phyloP scores from a whole-genome alignment of 176 grass and related monocot species.

The Oryza nivara region DNA sequence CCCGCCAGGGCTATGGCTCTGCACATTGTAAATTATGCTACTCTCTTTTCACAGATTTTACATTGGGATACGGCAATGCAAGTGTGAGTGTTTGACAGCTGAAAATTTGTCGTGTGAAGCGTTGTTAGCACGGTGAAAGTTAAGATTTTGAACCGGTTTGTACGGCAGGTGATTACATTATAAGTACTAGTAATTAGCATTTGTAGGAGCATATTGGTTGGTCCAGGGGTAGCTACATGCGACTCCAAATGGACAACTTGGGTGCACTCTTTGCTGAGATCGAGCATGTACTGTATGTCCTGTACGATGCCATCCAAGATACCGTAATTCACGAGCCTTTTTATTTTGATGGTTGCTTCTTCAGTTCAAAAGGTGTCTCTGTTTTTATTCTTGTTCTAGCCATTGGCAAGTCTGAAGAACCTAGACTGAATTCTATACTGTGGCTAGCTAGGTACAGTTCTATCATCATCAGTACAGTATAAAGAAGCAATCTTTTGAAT shows the following conservation, averaged over 20 bases:
- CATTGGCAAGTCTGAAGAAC: neutral
- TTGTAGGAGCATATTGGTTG: neutral
- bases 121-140: neutral
- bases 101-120: neutral
- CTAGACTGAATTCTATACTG: neutral
- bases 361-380: neutral
- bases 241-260: neutral
- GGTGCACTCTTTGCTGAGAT: slow-evolving; percentile 30
- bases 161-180: slow-evolving; percentile 23
- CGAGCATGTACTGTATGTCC: neutral
- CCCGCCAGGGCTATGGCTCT: slow-evolving; percentile 36
- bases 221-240: neutral
- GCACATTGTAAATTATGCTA: neutral
- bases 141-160: slow-evolving; percentile 3
- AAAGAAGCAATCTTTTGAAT: neutral
- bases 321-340: neutral
- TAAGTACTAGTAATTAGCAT: neutral
- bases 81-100: neutral
- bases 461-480: neutral
- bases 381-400: neutral
- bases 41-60: neutral
- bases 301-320: neutral
- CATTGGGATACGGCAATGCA: neutral
- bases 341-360: neutral
- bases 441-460: no score